These are phyloP conservation scores for Sarcomyxa edulis DNA, from an alignment of 768 basidiomycete genomes.

Conservation along the genomic window DNA sequence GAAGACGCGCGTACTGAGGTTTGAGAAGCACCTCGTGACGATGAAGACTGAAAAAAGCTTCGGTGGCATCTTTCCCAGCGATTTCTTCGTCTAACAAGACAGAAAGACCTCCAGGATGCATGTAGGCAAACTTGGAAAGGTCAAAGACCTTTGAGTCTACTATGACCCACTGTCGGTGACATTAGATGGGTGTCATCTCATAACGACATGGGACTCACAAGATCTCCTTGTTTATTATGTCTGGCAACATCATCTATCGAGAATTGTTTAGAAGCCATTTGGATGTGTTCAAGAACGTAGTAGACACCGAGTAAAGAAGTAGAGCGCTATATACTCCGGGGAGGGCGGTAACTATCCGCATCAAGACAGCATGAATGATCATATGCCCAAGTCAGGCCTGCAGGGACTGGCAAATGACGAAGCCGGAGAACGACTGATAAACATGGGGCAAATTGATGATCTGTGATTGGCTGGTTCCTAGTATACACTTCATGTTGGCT, in stretches of 20 bases:
- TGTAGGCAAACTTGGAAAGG: slow-evolving; percentile 59
- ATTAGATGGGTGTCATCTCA: neutral
- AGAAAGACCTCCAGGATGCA: slow-evolving; percentile 70
- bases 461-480: too few species aligned
- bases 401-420: too few species aligned
- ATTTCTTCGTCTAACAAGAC: slow-evolving; percentile 65
- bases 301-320: too few species aligned
- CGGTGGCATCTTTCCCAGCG: slow-evolving; percentile 72
- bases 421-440: too few species aligned
- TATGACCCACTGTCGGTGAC: slow-evolving; percentile 7
- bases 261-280: slow-evolving; percentile 5
- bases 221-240: slow-evolving; percentile 5
- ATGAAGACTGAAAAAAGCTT: slow-evolving; percentile 70
- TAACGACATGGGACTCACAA: neutral
- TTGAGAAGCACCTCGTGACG: slow-evolving; percentile 62
- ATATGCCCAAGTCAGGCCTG: too few species aligned
- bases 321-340: too few species aligned
- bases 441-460: too few species aligned
- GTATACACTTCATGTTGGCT: too few species aligned
- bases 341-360: too few species aligned
- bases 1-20: slow-evolving; percentile 58
- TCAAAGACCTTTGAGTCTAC: slow-evolving; percentile 65
- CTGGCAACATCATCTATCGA: slow-evolving; percentile 4
- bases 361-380: too few species aligned
- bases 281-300: too few species aligned